Conservation (phyloP, 305 asterid genomes). For the Euphrasia arctica region DNA sequence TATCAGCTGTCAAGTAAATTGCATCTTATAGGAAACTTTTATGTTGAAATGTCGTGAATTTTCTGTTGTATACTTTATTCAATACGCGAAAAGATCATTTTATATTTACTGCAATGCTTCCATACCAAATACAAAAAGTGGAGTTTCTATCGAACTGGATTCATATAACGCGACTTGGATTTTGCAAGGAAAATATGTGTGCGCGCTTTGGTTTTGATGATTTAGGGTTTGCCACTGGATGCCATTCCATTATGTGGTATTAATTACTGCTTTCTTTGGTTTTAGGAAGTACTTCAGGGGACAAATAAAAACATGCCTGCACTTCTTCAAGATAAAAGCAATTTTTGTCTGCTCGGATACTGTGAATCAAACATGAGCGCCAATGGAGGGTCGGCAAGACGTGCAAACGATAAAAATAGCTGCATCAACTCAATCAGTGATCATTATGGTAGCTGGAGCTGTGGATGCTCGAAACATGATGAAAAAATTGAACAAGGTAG, state of each 20-base stretch:
- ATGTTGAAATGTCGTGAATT: neutral
- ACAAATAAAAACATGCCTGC: slow-evolving; percentile 58
- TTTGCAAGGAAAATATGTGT: neutral
- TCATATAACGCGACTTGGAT: neutral
- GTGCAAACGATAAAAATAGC: slow-evolving; percentile 28
- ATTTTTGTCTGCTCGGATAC: slow-evolving; percentile 65
- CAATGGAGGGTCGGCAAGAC: slow-evolving; percentile 27
- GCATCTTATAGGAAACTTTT: slow-evolving; percentile 1
- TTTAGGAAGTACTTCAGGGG: slow-evolving; percentile 54
- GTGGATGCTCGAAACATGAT: slow-evolving; percentile 62
- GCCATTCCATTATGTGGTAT: neutral
- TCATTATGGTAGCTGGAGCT: slow-evolving; percentile 30
- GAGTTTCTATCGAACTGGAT: slow-evolving; percentile 7
- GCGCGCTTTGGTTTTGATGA: neutral
- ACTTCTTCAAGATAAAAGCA: slow-evolving; percentile 58
- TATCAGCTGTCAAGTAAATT: slow-evolving; percentile 11
- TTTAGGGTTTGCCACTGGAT: no score
- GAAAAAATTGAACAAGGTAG: slow-evolving; percentile 33
- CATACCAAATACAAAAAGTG: neutral
- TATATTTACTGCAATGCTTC: neutral
- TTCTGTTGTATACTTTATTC: neutral
- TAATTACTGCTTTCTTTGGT: slow-evolving; percentile 15
- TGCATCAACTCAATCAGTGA: slow-evolving; percentile 26
- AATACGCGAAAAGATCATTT: neutral
- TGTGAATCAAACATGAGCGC: slow-evolving; percentile 37